phyloP scores from a whole-genome alignment of 805 yeast genomes.

The Starmera amethionina region DNA sequence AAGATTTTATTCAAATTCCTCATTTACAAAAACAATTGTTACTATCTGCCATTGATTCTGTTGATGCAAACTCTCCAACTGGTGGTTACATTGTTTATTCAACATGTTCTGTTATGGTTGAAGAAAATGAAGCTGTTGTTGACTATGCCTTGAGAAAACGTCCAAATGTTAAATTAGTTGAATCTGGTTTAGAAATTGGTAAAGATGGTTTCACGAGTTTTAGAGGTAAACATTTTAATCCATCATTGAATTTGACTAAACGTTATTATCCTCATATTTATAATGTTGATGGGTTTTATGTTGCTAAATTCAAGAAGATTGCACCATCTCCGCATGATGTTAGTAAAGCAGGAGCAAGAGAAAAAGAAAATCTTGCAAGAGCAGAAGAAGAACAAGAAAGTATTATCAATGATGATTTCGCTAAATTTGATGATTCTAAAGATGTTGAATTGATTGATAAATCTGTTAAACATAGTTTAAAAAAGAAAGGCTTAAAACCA shows the following conservation, averaged over 20 bases:
- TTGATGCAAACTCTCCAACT: slow-evolving; percentile 82
- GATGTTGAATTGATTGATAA: slow-evolving; percentile 66
- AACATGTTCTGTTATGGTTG: slow-evolving; percentile 97
- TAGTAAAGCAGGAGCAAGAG: slow-evolving; percentile 80
- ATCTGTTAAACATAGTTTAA: slow-evolving; percentile 53
- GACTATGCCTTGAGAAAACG: slow-evolving; percentile 94
- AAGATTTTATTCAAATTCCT: slow-evolving; percentile 94
- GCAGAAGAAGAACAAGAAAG: slow-evolving; percentile 76
- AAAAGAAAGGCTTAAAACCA: slow-evolving; percentile 69
- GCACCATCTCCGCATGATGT: slow-evolving; percentile 81
- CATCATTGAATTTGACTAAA: slow-evolving; percentile 70
- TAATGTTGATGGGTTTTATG: slow-evolving; percentile 97
- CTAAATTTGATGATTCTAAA: slow-evolving; percentile 66
- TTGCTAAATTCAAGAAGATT: slow-evolving; percentile 89
- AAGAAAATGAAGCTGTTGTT: slow-evolving; percentile 98
- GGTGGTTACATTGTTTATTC: slow-evolving; percentile 96
- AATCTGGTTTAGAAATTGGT: slow-evolving; percentile 87
- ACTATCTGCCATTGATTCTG: slow-evolving; percentile 93
- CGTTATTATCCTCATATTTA: slow-evolving; percentile 98
- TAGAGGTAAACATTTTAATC: slow-evolving; percentile 86
- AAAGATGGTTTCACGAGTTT: slow-evolving; percentile 90
- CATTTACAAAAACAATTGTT: slow-evolving; percentile 92
- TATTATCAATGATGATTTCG: slow-evolving; percentile 78
- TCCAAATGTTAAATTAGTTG: slow-evolving; percentile 92
- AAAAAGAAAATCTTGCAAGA: slow-evolving; percentile 75